Evolutionary conservation across 1,139 yeast species (phyloP).

Genomic region (Debaryomyces sp.): DNA sequence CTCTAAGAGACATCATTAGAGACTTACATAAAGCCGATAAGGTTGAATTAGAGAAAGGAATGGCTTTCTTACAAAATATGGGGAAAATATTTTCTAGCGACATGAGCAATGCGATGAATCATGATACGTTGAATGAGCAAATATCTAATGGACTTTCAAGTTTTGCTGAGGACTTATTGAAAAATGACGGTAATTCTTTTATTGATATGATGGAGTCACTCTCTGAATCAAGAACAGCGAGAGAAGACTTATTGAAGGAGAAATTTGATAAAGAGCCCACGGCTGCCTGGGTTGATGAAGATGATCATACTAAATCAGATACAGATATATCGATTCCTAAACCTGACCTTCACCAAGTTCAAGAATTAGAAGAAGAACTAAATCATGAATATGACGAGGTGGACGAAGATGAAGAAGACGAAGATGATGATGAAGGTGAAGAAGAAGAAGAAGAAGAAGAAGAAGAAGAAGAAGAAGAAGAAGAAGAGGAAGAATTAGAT

Average conservation of each 20-base stretch:
- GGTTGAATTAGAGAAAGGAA: constrained; percentile 30
- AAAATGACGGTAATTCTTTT: constrained; percentile 74
- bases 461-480: constrained; percentile 28
- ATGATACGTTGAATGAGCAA: constrained; percentile 18
- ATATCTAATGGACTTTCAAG: constrained; percentile 48
- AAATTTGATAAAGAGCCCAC: constrained; percentile 9
- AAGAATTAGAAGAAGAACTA: background rate
- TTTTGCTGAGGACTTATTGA: constrained; percentile 76
- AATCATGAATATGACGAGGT: constrained; percentile 26
- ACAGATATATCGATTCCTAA: background rate
- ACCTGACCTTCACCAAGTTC: constrained; percentile 1
- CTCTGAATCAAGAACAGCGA: constrained; percentile 57
- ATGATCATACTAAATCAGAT: constrained; percentile 14
- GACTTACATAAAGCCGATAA: constrained; percentile 33
- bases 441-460: constrained; percentile 25
- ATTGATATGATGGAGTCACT: constrained; percentile 77
- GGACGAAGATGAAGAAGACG: constrained; percentile 19
- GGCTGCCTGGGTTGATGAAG: constrained; percentile 28
- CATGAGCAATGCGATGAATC: constrained; percentile 12
- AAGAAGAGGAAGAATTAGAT: constrained; percentile 29
- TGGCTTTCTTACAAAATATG: constrained; percentile 31
- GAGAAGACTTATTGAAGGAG: constrained; percentile 43
- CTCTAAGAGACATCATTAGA: constrained; percentile 31
- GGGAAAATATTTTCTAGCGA: constrained; percentile 23
- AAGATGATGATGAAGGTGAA: constrained; percentile 22